Base-by-base conservation (phyloP, 2,329 filamentous ascomycete species). In the Cercospora janseana region DNA sequence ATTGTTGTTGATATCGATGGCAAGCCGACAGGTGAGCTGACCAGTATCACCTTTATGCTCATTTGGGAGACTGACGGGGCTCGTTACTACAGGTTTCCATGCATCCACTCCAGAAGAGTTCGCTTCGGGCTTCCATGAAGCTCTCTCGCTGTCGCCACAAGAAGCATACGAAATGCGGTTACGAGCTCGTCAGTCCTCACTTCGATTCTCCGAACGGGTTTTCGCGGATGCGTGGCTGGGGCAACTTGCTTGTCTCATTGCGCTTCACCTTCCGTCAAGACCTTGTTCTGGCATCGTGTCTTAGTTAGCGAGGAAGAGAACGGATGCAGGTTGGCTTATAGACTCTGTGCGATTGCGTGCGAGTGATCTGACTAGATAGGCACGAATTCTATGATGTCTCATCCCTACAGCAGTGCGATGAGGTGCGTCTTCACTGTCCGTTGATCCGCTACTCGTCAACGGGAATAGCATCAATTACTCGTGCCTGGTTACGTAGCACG, bases 1-100 rank as follows among this genome's bases (percentile, higher is more conserved):
- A 98, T 98, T 59, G 92, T 97, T 12, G 80, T 89, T 7, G 79
- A 87, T 8, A 74, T 93, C 27, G 84, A 93, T 57, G 89, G 87
- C 3, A 73, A 85, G 57, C 82, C 86, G 8, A 96, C 87, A 24
- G 87, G 87, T 88, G 70, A 66, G 75, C 51, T 6, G 16, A 13
- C 9, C 15, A 15, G 16, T 18, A 24, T 20, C 12, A 40, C n/a
- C 31, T 8, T 8, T 1, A 15, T 3, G 4, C 28, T n/a, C 4
- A 23, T 3, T 20, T 3, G 20, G 26, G 21, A 12, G 7, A 51
- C 54, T 59, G 40, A 63, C 27, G 6, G n/a, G 31, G 3, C 18
- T 13, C 10, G 2, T 4, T 24, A 7, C 20, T 20, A 10, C 65
- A 81, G 92, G 93, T 4, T 97, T 92, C 73, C 89, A 92, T 61